Conservation (phyloP, 805 yeast genomes). For the Cyberlindnera mycetangii region DNA sequence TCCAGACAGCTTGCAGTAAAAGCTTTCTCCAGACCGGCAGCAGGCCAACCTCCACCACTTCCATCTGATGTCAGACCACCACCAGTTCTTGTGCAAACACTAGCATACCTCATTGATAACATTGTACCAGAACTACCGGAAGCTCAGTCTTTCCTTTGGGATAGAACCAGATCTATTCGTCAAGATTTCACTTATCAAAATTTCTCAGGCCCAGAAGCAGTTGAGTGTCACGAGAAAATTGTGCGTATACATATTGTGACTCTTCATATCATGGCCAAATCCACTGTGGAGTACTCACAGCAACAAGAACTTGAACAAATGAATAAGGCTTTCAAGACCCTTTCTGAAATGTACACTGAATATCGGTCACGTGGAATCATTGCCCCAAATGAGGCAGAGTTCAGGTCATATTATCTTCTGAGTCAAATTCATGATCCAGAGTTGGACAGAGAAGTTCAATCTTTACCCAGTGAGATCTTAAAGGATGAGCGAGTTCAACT, state of each 20-base stretch:
- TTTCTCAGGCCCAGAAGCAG: slow-evolving; percentile 88
- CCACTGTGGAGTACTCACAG: slow-evolving; percentile 70
- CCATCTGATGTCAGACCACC: slow-evolving; percentile 99
- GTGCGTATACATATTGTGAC: slow-evolving; percentile 83
- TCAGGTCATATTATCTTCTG: slow-evolving; percentile 81
- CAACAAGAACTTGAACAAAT: slow-evolving; percentile 96
- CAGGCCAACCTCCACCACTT: slow-evolving; percentile 96
- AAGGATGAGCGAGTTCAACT: slow-evolving; percentile 57
- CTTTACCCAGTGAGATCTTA: slow-evolving; percentile 56
- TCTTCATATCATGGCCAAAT: slow-evolving; percentile 81
- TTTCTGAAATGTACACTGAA: slow-evolving; percentile 83
- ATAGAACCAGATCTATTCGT: slow-evolving; percentile 91
- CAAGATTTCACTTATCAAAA: slow-evolving; percentile 97
- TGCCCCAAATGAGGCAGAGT: slow-evolving; percentile 87
- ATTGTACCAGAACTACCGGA: slow-evolving; percentile 70
- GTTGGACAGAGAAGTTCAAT: slow-evolving; percentile 70
- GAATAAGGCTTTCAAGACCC: slow-evolving; percentile 84
- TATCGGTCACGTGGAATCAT: slow-evolving; percentile 64
- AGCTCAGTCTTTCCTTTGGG: slow-evolving; percentile 92
- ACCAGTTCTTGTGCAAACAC: slow-evolving; percentile 56
- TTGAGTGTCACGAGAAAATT: slow-evolving; percentile 88
- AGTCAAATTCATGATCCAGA: slow-evolving; percentile 84
- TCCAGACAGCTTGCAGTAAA: slow-evolving; percentile 67
- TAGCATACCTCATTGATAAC: slow-evolving; percentile 67
- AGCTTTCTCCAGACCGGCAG: slow-evolving; percentile 95